Evolutionary conservation across 306 rosid genomes (phyloP), one percentile per base, ranked within the genome.

Genomic region (Cucumis cinereus): DNA sequence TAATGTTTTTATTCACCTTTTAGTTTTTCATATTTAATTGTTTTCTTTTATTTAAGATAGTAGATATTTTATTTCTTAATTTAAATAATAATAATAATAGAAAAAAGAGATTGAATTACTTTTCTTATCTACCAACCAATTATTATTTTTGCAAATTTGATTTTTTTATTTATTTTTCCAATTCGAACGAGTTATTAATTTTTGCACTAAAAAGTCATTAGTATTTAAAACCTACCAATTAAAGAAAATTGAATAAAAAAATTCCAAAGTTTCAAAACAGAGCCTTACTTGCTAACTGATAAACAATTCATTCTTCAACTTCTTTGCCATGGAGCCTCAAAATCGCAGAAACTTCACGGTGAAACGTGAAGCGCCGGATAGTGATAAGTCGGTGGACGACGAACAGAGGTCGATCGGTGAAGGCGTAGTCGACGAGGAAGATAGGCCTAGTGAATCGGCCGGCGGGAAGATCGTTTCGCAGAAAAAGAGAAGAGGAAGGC

Each of bases 401-500:
- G 68, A 15, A 61, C 4, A 26, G 0, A 60, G 1, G 20, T 60
- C 40, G 40, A 14, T 5, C n/a, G 66, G 38, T 4, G 2, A 28
- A 17, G 0, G 35, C 7, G 62, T 1, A 4, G 23, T 23, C 28
- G 60, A 2, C 60, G 4, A 28, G 19, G 64, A 12, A 58, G 4
- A 22, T 17, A 16, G 2, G 1, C 40, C 14, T 28, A 19, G 40
- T 0, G 67, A 60, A 28, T 26, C n/a, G 36, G 10, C 40, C n/a
- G 17, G 2, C 20, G 73, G 1, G 17, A 57, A 10, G 40, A 12
- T 1, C n/a, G 45, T 63, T 23, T 24, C 22, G 19, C 58, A 9
- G 74, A 84, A 82, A 73, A 85, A 77, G 80, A 81, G 70, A 6
- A 79, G 90, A 22, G 93, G 90, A 19, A 85, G 89, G 50, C 91